Base-by-base conservation (phyloP, 352 stramenopile species). In the Globisporangium viniferum region DNA sequence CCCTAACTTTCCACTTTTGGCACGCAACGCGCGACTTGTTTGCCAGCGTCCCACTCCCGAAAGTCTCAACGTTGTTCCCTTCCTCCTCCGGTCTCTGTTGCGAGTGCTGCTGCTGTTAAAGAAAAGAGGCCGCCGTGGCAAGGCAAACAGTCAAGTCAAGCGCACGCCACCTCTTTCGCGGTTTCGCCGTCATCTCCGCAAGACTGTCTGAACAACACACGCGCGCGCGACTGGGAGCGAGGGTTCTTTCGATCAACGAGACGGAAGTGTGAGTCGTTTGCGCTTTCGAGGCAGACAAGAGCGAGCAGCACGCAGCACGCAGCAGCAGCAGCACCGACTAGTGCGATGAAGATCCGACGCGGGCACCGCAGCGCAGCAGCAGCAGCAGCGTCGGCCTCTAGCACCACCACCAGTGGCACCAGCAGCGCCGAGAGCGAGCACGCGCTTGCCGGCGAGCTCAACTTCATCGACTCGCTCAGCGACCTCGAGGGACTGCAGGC, bases 401-500 rank as follows among this genome's bases (percentile, higher is more conserved):
- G 36, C 24, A 18, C 18, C 27, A 18, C 18, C 27, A 59, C 27
- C 5, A 59, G 54, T 8, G 54, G 54, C 5, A 41, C 27, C 27
- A 59, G 27, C 54, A 59, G 54, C 54, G 6, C 29, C 54, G 54
- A 59, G 54, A 59, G 54, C 54, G 54, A 59, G 2, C 54, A 59
- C 5, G 54, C 54, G 54, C 54, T 59, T 20, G 54, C 54, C 14
- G 14, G 29, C 29, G 54, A 59, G 4, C 54, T 59, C 27, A 41
- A 59, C 29, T 62, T 62, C 22, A 53, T 64, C 22, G 58, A 64
- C 58, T 49, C 58, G 58, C 36, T 64, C 15, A 64, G 58, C 58
- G 58, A 64, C 58, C 24, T 64, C 39, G 58, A 64, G n/a, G 9
- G 33, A 5, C 57, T 62, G n/a, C 57, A 62, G 20, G 22, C 57